Evolutionary conservation across 768 basidiomycete genomes (phyloP).

Genomic region (Tephrocybe sp.): DNA sequence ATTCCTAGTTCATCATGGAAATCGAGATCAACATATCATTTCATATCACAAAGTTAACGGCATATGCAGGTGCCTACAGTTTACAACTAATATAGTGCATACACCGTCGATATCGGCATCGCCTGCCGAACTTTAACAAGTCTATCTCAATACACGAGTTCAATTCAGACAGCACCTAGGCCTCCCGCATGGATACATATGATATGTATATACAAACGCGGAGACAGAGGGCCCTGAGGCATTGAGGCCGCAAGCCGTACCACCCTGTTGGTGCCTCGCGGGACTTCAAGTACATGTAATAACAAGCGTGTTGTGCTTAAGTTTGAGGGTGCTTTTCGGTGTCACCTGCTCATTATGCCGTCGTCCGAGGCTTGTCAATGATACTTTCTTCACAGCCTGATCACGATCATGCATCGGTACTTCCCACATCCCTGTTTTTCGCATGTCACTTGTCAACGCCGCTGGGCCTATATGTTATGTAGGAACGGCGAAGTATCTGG

Average conservation of each 20-base stretch:
- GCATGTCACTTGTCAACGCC: too few relatives aligned
- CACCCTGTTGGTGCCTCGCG: too few relatives aligned
- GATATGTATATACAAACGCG: too few relatives aligned
- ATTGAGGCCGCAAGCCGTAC: too few relatives aligned
- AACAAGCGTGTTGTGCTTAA: background rate
- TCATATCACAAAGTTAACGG: background rate
- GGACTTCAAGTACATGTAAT: background rate
- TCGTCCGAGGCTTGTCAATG: background rate
- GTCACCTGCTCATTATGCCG: background rate
- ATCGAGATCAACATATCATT: background rate
- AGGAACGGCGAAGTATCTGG: too few relatives aligned
- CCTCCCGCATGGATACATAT: background rate
- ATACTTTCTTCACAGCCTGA: too few relatives aligned
- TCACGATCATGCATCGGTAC: too few relatives aligned
- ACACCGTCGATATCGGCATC: background rate
- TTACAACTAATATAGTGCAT: too few relatives aligned
- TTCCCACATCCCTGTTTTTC: too few relatives aligned
- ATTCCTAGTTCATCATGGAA: background rate
- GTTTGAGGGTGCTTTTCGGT: background rate
- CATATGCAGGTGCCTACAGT: background rate
- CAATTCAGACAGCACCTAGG: background rate
- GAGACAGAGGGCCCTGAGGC: background rate
- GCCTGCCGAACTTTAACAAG: too few relatives aligned
- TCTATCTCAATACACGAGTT: background rate
- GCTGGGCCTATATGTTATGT: too few relatives aligned